Evolutionary conservation across 495 filamentous ascomycete species (phyloP), one percentile per base, ranked within the genome.

Genomic region (Hypoxylon fuscum): DNA sequence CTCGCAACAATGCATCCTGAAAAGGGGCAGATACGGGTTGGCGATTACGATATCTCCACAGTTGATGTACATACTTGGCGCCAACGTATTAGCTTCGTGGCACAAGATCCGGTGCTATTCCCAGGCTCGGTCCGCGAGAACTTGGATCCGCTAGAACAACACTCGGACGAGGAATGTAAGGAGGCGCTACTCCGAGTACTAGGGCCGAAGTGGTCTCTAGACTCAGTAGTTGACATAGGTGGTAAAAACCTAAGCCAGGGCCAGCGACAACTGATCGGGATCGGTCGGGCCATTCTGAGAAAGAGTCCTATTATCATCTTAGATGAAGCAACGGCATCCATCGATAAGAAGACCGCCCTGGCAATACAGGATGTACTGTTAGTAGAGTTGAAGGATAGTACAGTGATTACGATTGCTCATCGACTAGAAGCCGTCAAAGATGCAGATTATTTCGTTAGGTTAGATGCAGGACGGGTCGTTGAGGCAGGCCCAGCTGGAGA

Each of bases 381-480:
- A 25, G 87, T 90, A 63, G 91, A 94, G 77, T 77, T 95, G 76
- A 77, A 73, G 43, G 77, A 87, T 32, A 93, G 89, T 59, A 96
- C 92, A 2, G 91, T 96, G 11, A 87, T 96, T 44, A 93, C 90
- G 3, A 92, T 96, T 74, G 92, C 91, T 37, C 92, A 96, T 81
- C 85, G 90, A 38, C 68, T 90, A 20, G 90, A 93, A 70, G 90
- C 90, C 18, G 89, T 93, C n/a, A 83, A 82, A 72, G 84, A 89
- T 67, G 90, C 90, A 14, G 84, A 90, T 64, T 90, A 83, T 55
- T 90, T 86, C 69, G 76, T 95, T 18, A 83, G 88, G 37, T 70
- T 96, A 51, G 89, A 88, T 12, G 81, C 85, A 44, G 91, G 91
- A 17, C 74, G 78, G 25, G 77, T 85, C 4, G 59, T 83, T 41